Conservation (phyloP, 2,329 filamentous ascomycete genomes). For the Chaetomium sp. region DNA sequence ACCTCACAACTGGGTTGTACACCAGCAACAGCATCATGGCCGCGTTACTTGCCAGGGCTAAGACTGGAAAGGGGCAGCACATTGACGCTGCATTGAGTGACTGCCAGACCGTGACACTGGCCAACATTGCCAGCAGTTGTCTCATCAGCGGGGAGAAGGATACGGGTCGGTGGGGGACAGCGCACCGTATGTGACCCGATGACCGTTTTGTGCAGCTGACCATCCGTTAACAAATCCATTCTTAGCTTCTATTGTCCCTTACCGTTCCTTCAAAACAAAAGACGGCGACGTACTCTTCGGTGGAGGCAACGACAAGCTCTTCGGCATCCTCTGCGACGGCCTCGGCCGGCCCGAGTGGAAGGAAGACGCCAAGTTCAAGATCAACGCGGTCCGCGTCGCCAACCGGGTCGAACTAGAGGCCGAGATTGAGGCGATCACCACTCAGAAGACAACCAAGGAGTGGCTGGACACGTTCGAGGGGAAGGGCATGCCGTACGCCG, state of each 20-base stretch:
- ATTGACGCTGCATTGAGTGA: constrained; percentile 89
- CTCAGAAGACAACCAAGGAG: constrained; percentile 72
- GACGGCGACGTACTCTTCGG: constrained; percentile 66
- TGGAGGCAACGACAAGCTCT: constrained; percentile 66
- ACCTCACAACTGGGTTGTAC: constrained; percentile 91
- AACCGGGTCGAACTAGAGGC: constrained; percentile 72
- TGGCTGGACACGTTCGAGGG: constrained; percentile 85
- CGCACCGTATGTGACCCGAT: constrained; percentile 62
- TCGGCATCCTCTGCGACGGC: constrained; percentile 56
- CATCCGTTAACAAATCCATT: neutral
- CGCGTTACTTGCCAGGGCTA: constrained; percentile 68
- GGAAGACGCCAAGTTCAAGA: constrained; percentile 50
- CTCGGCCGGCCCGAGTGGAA: constrained; percentile 55
- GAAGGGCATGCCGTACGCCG: constrained; percentile 85
- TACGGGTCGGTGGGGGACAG: constrained; percentile 88
- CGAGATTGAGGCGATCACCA: constrained; percentile 69
- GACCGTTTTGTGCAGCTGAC: neutral
- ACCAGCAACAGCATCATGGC: constrained; percentile 95
- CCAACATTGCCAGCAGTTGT: constrained; percentile 92
- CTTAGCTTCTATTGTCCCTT: constrained; percentile 90
- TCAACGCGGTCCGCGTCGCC: constrained; percentile 57
- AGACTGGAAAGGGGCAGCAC: constrained; percentile 77
- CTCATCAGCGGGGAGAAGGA: constrained; percentile 84
- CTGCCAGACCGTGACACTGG: constrained; percentile 86
- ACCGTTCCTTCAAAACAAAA: constrained; percentile 72